Base-by-base conservation (phyloP, 2,329 filamentous ascomycete species). In the Chrysoporthe puriensis region DNA sequence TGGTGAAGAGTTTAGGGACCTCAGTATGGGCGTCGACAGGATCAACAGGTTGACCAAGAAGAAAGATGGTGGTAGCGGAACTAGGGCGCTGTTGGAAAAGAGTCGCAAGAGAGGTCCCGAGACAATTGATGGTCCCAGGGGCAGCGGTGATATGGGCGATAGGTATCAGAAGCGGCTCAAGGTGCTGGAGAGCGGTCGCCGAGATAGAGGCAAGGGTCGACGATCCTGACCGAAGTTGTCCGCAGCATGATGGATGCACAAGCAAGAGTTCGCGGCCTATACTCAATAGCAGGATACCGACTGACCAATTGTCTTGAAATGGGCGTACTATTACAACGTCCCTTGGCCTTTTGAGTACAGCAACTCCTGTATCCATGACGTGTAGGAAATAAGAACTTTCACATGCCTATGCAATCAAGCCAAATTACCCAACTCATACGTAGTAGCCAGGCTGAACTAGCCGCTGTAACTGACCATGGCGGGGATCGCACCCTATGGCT, bases 1-100 rank as follows among this genome's bases (percentile, higher is more conserved):
- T 70, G 96, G 96, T 63, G 96, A 98, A 80, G 96, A 98, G 76
- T 98, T 94, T 93, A 88, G 90, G 71, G 90, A 91, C 36, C 82
- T 99, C 57, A 93, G 92, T 66, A 90, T 94, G 76, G 93, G 94
- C 8, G 87, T 94, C 63, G 93, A 97, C 79, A 86, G 95, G 57
- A 97, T 97, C 78, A 91, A 94, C 73, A 85, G 90, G 70, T 82
- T 97, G 75, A 97, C 94, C 7, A 88, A 88, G 78, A 87, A 87
- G 76, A 92, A 89, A 77, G 84, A 83, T 69, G 82, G 83, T 46
- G 82, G 83, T 72, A 77, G 83, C 61, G 84, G 86, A 43, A 87
- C 87, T 14, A 85, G 83, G 72, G 86, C 87, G 0, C 76, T 93
- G 72, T 78, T 94, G 72, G 94, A 97, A 75, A 94, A 91, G 84